A percentile compares a stretch with the other conserved stretches of the same genome.
Evolutionary conservation across 1,284 basidiomycete genomes (phyloP).

Genomic region (Amylostereum chailletii): DNA sequence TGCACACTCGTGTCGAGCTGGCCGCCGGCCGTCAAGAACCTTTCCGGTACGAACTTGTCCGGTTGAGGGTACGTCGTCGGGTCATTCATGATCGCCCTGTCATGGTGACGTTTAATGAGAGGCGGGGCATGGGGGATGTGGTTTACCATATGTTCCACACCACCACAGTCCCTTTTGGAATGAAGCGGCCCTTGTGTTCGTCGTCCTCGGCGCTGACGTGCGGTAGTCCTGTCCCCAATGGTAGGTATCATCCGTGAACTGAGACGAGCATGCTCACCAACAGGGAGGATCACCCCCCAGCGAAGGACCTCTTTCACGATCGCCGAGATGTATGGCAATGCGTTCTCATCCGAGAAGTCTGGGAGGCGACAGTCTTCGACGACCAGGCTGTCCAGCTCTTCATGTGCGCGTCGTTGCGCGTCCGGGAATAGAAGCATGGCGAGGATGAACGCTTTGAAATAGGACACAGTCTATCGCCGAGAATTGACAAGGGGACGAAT

Average conservation of each 20-base stretch:
- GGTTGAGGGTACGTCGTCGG: conserved; percentile 8
- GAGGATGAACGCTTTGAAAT: conserved; percentile 7
- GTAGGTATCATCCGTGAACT: neutral
- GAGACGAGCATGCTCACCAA: neutral
- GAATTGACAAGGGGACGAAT: too few relatives aligned
- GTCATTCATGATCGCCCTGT: conserved; percentile 12
- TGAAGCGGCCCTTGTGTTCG: conserved; percentile 12
- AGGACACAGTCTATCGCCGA: neutral
- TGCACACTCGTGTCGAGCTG: neutral
- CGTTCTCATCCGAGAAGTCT: conserved; percentile 7
- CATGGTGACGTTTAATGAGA: neutral
- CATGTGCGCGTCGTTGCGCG: conserved; percentile 9
- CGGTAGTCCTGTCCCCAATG: conserved; percentile 2
- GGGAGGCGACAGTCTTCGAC: conserved; percentile 11
- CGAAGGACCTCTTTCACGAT: conserved; percentile 12
- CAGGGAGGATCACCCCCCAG: conserved; percentile 3
- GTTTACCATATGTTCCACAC: conserved; percentile 9
- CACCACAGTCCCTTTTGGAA: conserved; percentile 7
- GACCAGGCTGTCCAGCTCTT: conserved; percentile 13
- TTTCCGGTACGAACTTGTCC: conserved; percentile 13
- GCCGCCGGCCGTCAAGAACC: conserved; percentile 9
- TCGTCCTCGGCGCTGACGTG: conserved; percentile 9
- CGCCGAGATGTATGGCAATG: conserved; percentile 11
- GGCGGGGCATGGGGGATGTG: neutral
- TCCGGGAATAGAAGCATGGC: conserved; percentile 13